Evolutionary conservation across 306 rosid genomes (phyloP).

Genomic region (Acacia confusa): DNA sequence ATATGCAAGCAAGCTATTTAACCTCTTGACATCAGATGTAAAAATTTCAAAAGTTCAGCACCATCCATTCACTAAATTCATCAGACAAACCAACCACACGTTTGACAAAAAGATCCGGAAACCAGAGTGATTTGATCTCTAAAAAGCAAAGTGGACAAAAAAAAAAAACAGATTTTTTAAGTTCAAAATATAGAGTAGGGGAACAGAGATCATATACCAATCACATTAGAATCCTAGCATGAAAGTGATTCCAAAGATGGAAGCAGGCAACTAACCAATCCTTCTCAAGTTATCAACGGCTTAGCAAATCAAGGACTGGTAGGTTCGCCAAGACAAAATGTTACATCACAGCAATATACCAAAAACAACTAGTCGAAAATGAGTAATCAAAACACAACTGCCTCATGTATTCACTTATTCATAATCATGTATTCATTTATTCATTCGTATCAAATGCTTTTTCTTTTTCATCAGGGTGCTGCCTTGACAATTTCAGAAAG

Average conservation of each 20-base stretch:
- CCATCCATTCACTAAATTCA: constrained; percentile 14
- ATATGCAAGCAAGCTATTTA: constrained; percentile 26
- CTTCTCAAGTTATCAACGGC: constrained; percentile 13
- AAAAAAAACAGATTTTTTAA: background rate
- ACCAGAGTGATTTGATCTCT: background rate
- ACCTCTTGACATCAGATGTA: constrained; percentile 1
- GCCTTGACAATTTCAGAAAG: constrained; percentile 4
- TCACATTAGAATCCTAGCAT: constrained; percentile 24
- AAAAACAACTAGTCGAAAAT: constrained; percentile 12
- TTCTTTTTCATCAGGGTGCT: constrained; percentile 25
- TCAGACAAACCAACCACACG: constrained; percentile 23
- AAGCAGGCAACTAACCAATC: background rate
- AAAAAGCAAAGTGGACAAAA: background rate
- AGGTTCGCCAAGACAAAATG: constrained; percentile 28
- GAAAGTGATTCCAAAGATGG: background rate
- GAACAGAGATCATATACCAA: background rate
- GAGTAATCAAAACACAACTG: background rate
- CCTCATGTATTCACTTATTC: too few species aligned
- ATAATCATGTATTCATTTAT: background rate
- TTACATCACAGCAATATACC: background rate
- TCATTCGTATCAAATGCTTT: constrained; percentile 6
- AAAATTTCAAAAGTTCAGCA: background rate
- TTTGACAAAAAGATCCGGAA: background rate
- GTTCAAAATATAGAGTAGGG: constrained; percentile 4
- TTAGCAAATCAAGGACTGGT: constrained; percentile 10